Evolutionary conservation across 164 flowering plant genomes (phyloP), one percentile per base, ranked within the genome.

Genomic region (Vitis cinerea): DNA sequence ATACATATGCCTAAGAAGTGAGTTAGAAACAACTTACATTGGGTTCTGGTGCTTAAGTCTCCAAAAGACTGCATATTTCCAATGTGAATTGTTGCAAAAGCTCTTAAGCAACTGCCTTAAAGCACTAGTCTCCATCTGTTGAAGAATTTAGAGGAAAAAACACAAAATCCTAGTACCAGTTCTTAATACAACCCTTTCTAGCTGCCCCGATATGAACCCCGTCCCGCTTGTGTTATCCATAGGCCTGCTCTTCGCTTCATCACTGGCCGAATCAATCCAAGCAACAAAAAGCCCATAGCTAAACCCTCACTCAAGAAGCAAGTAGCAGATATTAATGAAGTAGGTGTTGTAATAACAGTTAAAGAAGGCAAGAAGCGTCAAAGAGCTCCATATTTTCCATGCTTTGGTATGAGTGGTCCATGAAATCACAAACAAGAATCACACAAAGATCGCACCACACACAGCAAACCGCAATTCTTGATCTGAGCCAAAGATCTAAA

Each of bases 1-100:
- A 23, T 0, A 23, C 27, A 23, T 23, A 23, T 23, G 27, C 27
- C 27, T 23, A 10, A 58, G 10, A 11, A n/a, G 14, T 47, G 29
- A 23, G 6, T 17, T 44, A 37, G 23, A 23, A 56, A 76, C 19
- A 77, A 84, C 97, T 86, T 87, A 94, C 98, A 72, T 73, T 61
- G 76, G 78, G 62, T 48, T 67, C 49, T 66, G 79, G 50, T 84
- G 82, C 56, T 81, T 78, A 19, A 86, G 82, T 87, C 84, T 89
- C 98, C 98, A 94, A 78, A 92, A 88, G 13, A 92, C 88, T 30
- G 97, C 97, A 83, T 94, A 94, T 19, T 79, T 81, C 98, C 98
- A 94, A 10, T 55, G 83, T 12, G 90, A 83, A 74, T 80, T 55
- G 56, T 61, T 27, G 81, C 98, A 94, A 66, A 92, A 75, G 65